A percentile compares a stretch with the other conserved stretches of the same genome.
Conservation (phyloP, 805 yeast genomes). For the Candida chauliodis region DNA sequence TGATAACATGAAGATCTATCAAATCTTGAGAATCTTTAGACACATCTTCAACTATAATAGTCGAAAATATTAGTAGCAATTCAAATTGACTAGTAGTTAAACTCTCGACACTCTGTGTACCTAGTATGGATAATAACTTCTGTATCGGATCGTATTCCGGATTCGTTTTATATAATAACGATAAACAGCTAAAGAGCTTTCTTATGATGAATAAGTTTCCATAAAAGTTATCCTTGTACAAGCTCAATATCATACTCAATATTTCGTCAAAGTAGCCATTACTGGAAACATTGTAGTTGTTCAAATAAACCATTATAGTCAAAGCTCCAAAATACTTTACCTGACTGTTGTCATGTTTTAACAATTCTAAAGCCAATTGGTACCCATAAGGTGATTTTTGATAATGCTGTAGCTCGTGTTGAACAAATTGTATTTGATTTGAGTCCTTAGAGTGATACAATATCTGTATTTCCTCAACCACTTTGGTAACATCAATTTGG, state of each 20-base stretch:
- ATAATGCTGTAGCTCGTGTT: conserved; percentile 51
- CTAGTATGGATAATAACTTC: background rate
- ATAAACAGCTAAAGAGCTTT: conserved; percentile 56
- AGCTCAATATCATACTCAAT: conserved; percentile 2
- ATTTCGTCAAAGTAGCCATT: conserved; percentile 12
- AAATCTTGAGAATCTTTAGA: conserved; percentile 28
- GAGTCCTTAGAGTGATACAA: conserved; percentile 43
- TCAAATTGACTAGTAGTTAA: conserved; percentile 13
- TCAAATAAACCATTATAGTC: conserved; percentile 65
- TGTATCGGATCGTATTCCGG: conserved; percentile 17
- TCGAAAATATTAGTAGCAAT: conserved; percentile 31
- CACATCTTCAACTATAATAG: conserved; percentile 52
- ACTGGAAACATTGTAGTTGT: conserved; percentile 17
- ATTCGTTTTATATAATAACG: conserved; percentile 39
- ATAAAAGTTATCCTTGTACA: conserved; percentile 9
- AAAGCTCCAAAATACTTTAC: conserved; percentile 79
- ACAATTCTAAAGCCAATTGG: conserved; percentile 51
- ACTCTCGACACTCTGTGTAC: background rate
- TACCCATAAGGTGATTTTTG: conserved; percentile 60
- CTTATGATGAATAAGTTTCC: conserved; percentile 41
- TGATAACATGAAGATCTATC: conserved; percentile 31
- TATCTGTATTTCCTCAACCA: conserved; percentile 29
- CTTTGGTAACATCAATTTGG: conserved; percentile 2
- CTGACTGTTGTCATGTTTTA: conserved; percentile 39
- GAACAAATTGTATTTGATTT: conserved; percentile 39